Evolutionary conservation across 352 stramenopile genomes (phyloP).

Genomic region (Pythium folliculosum): DNA sequence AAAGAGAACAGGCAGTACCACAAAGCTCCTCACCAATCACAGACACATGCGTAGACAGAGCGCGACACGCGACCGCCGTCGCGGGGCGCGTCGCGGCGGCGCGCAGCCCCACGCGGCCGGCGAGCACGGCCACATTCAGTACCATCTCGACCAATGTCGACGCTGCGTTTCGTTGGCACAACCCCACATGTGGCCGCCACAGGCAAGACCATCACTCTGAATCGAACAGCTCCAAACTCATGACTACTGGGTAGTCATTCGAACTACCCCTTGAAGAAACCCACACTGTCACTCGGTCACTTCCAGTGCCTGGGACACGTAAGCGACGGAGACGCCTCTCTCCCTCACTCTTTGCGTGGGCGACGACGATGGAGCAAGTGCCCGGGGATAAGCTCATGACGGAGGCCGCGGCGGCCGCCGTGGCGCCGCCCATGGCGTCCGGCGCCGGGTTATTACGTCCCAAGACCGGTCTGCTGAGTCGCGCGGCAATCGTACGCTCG

Average conservation of each 20-base stretch:
- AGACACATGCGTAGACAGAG: conserved; percentile 26
- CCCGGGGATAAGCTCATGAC: conserved; percentile 35
- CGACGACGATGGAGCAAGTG: conserved; percentile 32
- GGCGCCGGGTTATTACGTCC: neutral
- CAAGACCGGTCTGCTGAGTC: conserved; percentile 26
- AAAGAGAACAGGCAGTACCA: no score
- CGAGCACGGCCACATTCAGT: neutral
- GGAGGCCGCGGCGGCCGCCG: conserved; percentile 23
- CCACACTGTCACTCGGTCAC: neutral
- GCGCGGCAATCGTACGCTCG: conserved; percentile 35
- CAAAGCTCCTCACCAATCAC: conserved; percentile 19
- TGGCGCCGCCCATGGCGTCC: neutral
- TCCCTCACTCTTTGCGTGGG: neutral
- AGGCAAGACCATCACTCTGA: conserved; percentile 23
- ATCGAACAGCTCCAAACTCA: conserved; percentile 3
- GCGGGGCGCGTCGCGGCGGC: neutral
- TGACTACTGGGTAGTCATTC: conserved; percentile 28
- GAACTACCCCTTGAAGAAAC: conserved; percentile 9
- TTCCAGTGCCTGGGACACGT: conserved; percentile 9
- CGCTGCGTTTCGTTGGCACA: conserved; percentile 9
- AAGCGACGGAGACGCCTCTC: neutral
- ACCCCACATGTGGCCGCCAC: neutral
- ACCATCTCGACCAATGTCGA: conserved; percentile 4
- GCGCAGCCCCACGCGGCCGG: neutral
- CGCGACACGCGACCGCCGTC: neutral